These are phyloP conservation scores for Stachybotrys chlorohalonatus DNA, from an alignment of 2,329 filamentous ascomycete genomes.

Conservation along the genomic window DNA sequence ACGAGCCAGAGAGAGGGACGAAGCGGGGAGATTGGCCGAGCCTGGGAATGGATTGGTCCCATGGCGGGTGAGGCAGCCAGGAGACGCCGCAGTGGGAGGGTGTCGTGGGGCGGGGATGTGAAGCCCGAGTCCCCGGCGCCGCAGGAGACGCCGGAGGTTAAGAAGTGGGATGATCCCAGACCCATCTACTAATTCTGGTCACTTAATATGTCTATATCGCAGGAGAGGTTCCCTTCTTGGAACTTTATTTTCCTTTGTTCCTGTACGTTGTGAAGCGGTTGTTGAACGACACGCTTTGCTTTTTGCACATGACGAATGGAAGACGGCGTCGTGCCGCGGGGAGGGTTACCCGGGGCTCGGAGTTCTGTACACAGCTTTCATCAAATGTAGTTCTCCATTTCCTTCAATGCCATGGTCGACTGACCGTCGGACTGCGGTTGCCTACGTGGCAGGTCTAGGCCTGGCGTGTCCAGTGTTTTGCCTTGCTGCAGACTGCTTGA, in stretches of 20 bases:
- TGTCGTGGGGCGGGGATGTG: slow-evolving; percentile 34
- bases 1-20: slow-evolving; percentile 59
- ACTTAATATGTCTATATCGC: neutral
- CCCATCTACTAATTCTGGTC: slow-evolving; percentile 28
- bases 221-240: neutral
- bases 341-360: neutral
- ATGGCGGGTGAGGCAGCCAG: slow-evolving; percentile 34
- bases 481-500: too few species aligned
- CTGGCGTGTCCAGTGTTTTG: too few species aligned
- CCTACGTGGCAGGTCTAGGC: too few species aligned
- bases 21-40: slow-evolving; percentile 56
- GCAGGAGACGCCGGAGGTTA: slow-evolving; percentile 14
- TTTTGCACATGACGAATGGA: neutral
- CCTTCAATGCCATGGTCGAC: neutral
- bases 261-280: slow-evolving; percentile 1
- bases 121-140: slow-evolving; percentile 23
- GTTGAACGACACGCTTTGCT: slow-evolving; percentile 3
- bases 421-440: too few species aligned
- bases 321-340: neutral
- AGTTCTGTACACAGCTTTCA: neutral
- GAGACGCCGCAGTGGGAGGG: slow-evolving; percentile 39
- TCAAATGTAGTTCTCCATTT: neutral
- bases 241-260: neutral
- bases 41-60: slow-evolving; percentile 63
- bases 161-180: slow-evolving; percentile 32